Evolutionary conservation across 2,329 filamentous ascomycete genomes (phyloP), one percentile per base, ranked within the genome.

Genomic region (Tolypocladium sp.): DNA sequence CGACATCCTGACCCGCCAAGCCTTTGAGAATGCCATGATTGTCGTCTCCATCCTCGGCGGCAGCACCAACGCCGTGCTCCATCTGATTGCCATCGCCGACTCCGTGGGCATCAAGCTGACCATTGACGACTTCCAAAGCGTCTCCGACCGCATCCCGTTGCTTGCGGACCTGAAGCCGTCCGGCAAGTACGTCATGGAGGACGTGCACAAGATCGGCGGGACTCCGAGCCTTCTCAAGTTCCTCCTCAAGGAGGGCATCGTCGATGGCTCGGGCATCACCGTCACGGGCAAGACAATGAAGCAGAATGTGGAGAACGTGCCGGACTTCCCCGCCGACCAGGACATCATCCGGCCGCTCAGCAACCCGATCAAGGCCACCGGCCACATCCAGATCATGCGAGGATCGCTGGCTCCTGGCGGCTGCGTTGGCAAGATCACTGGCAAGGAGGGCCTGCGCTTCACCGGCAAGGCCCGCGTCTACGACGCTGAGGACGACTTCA

Each of bases 361-460:
- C 71, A 89, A 92, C 73, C 92, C 92, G 17, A 93, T 96, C 79
- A 96, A 96, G 76, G 68, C 82, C 0, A 92, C 89, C 0, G 92
- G 92, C 38, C 92, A 96, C 72, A 87, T 96, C 63, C 90, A 95
- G 78, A 95, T 96, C 65, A 81, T 96, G 37, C 86, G 87, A 63
- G 92, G 92, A 44, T 91, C 91, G 61, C 83, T 96, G 42, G 91
- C 92, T 0, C 92, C 92, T 2, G 88, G 87, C 12, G 92, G 92
- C 56, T 90, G 90, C 1, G 92, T 96, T 13, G 92, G 91, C 62
- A 96, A 96, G 76, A 96, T 96, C 73, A 96, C 92, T 0, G 92
- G 92, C 56, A 96, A 96, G 77, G 92, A 96, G 74, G 92, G 92
- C n/a, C 82, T 91, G 20, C 79, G 77, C 13, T 96, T 96, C 74